A percentile compares a stretch with the other conserved stretches of the same genome.
Evolutionary conservation across 129 eudicot species (phyloP).

Genomic region (Rutidosis leptorrhynchoides): DNA sequence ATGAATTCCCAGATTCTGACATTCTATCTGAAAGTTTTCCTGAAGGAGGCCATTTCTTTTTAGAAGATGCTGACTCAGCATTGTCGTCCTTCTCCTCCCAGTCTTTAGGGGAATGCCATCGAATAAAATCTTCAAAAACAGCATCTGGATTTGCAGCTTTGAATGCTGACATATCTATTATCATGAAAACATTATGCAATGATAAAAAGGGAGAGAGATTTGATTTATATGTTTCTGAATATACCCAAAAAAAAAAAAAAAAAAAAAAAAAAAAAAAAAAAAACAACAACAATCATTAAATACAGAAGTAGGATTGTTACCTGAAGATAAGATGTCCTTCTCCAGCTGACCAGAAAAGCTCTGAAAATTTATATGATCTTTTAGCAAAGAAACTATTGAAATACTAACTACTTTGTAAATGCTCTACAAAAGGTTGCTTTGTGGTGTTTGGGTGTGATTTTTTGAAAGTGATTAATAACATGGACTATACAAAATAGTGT

Average conservation of each 20-base stretch:
- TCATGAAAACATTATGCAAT: not conserved
- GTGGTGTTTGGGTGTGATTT: not conserved
- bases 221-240: not conserved
- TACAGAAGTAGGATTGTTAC: constrained; percentile 35
- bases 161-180: constrained; percentile 86
- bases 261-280: not conserved
- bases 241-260: not conserved
- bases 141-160: constrained; percentile 98
- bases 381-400: not conserved
- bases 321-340: constrained; percentile 84
- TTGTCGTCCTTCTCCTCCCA: constrained; percentile 70
- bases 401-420: constrained; percentile 1
- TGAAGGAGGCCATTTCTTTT: constrained; percentile 70
- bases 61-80: constrained; percentile 32
- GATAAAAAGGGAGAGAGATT: not conserved
- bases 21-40: constrained; percentile 92
- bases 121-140: constrained; percentile 88
- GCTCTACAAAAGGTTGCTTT: not conserved
- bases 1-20: constrained; percentile 76
- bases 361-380: constrained; percentile 42
- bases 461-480: not conserved
- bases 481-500: not conserved
- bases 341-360: constrained; percentile 90
- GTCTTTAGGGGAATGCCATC: constrained; percentile 99
- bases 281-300: not conserved